Evolutionary conservation across 2,329 filamentous ascomycete genomes (phyloP).

Genomic region (Emericellopsis atlantica): DNA sequence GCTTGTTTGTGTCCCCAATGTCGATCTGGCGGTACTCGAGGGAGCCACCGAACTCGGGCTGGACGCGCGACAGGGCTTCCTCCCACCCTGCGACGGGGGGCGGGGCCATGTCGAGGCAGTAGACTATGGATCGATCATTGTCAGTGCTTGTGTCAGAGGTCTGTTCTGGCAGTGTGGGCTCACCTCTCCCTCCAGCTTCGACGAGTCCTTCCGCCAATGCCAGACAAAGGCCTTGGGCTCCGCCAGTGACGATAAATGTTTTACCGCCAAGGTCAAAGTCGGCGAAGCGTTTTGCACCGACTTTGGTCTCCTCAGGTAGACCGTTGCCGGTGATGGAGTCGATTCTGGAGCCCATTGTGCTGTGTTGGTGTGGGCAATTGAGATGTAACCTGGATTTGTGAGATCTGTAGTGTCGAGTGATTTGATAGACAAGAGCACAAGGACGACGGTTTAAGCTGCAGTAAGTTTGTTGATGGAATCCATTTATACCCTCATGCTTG

Average conservation of each 20-base stretch:
- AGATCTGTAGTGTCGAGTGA: too few species aligned
- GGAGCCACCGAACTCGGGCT: conserved; percentile 49
- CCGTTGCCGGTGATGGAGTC: not conserved
- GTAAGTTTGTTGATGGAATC: too few species aligned
- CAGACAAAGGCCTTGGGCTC: conserved; percentile 59
- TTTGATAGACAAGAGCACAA: too few species aligned
- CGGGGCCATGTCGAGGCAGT: conserved; percentile 40
- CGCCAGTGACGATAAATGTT: conserved; percentile 59
- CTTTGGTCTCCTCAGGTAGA: conserved; percentile 5
- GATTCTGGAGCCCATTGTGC: too few species aligned
- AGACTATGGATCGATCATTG: conserved; percentile 23
- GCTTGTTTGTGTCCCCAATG: conserved; percentile 45
- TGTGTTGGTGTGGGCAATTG: too few species aligned
- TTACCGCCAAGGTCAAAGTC: conserved; percentile 61
- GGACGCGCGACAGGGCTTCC: conserved; percentile 45
- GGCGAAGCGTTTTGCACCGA: conserved; percentile 30
- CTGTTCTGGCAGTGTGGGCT: not conserved
- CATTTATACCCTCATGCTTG: too few species aligned
- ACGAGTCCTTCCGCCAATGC: conserved; percentile 61
- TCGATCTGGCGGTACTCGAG: conserved; percentile 57
- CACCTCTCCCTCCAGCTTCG: conserved; percentile 60
- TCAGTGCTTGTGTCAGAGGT: not conserved
- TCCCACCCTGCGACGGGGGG: conserved; percentile 45
- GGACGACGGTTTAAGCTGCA: too few species aligned
- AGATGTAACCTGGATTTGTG: too few species aligned